Conservation (phyloP, 2,329 filamentous ascomycete genomes). For the Claviceps fusiformis region DNA sequence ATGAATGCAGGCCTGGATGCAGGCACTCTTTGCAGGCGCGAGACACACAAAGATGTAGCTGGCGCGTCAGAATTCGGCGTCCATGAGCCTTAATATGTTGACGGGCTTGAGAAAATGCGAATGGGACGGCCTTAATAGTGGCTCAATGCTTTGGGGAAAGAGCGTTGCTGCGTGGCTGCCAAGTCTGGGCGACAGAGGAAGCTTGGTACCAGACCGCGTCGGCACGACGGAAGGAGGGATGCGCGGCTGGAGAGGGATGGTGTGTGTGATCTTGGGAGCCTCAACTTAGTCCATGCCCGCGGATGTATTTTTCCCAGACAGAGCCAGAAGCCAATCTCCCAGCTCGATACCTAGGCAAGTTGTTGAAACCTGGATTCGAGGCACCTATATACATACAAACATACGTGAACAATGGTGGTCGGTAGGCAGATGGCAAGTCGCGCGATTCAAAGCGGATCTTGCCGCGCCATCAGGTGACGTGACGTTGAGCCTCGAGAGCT, state of each 20-base stretch:
- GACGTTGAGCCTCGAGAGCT: neutral
- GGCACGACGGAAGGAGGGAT: neutral
- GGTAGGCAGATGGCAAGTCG: neutral
- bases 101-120: neutral
- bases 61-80: neutral
- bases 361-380: neutral
- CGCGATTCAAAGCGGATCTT: neutral
- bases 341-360: neutral
- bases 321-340: neutral
- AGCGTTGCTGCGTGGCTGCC: neutral
- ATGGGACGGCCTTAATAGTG: neutral
- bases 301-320: neutral
- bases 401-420: neutral
- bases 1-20: neutral
- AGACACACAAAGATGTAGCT: neutral
- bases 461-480: constrained; percentile 4
- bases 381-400: neutral
- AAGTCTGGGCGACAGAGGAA: neutral
- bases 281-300: neutral
- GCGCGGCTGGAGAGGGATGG: neutral
- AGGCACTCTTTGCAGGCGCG: too few species aligned
- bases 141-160: neutral
- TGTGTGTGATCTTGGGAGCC: neutral
- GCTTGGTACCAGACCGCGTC: neutral
- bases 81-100: neutral